These are phyloP conservation scores for Coemansia sp. DNA, from an alignment of 192 early-diverging fungal species.

Conservation along the genomic window DNA sequence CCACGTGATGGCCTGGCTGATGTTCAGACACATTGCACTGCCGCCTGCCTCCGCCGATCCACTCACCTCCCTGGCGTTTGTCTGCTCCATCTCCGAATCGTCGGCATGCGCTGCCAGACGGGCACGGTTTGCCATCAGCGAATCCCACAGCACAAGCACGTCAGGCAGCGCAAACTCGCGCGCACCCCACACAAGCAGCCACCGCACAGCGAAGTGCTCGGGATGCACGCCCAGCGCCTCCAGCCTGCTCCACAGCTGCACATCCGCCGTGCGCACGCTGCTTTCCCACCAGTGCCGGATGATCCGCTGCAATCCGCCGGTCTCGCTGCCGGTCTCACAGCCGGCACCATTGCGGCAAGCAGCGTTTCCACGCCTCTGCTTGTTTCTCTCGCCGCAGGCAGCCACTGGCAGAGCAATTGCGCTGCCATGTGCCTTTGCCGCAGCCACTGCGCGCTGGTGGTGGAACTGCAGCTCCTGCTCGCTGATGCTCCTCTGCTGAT, in stretches of 20 bases:
- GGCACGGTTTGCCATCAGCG: conserved; percentile 67
- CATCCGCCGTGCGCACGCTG: conserved; percentile 58
- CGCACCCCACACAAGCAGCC: conserved; percentile 74
- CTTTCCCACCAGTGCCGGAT: conserved; percentile 46
- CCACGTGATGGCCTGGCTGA: not conserved
- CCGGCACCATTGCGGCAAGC: not conserved
- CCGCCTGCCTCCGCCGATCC: too few relatives aligned
- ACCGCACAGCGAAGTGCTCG: conserved; percentile 77
- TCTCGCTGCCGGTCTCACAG: not conserved
- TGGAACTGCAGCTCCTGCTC: conserved; percentile 12
- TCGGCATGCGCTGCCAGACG: conserved; percentile 11
- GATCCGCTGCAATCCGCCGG: conserved; percentile 13
- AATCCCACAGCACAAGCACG: conserved; percentile 78
- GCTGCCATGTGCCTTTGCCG: conserved; percentile 16
- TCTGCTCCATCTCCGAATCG: not conserved
- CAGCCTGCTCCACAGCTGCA: conserved; percentile 62
- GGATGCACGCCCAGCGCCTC: conserved; percentile 65
- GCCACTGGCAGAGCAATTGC: not conserved
- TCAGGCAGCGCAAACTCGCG: conserved; percentile 79
- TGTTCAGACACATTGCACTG: not conserved
- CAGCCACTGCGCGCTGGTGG: conserved; percentile 62
- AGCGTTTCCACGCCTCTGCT: not conserved
- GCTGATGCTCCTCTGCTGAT: not conserved
- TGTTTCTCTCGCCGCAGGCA: not conserved
- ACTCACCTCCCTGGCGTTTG: too few relatives aligned